Evolutionary conservation across 148 eudicot genomes (phyloP), one percentile per base, ranked within the genome.

Genomic region (Linanthus parryae): DNA sequence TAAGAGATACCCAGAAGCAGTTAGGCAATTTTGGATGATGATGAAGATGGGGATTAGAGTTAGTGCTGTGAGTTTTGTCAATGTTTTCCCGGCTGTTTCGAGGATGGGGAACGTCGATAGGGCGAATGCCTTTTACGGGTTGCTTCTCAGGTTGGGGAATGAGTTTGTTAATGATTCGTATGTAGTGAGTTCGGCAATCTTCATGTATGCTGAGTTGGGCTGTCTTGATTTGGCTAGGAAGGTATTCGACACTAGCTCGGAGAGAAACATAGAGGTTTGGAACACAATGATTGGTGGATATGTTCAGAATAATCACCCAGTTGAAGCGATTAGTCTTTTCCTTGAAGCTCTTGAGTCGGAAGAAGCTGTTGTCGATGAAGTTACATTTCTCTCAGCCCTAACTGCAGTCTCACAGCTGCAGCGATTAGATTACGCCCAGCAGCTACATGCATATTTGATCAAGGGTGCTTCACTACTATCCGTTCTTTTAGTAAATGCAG

Each of bases 221-320:
- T 72, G 49, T 62, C 50, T 81, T 31, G 72, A 74, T 39, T 44
- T 52, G 36, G 85, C 92, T 44, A 76, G 77, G 33, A 81, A 57
- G 60, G 42, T 83, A n/a, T 91, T 91, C 47, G 81, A 83, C 38
- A 61, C 43, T 27, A 62, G 92, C 64, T 64, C 61, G 64, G 76
- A 72, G 27, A 91, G 73, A 73, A 91, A 83, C 74, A 75, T 78
- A 13, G 91, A 89, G 79, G 73, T 89, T 59, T 91, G 94, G 98
- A 91, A 91, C 66, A 77, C 96, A 42, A 87, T 91, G 95, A 79
- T 91, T 49, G 76, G 84, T 52, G 96, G 87, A 25, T 91, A 86
- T 65, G 53, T 83, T 69, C 80, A 83, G 57, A 83, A 79, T 14
- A 62, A 65, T 38, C 52, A 67, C 58, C 81, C 74, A n/a, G 31